Evolutionary conservation across 225 moss, liverwort and hornwort species (phyloP), one percentile per base, ranked within the genome.

Genomic region (Physcomitrellopsis africana): DNA sequence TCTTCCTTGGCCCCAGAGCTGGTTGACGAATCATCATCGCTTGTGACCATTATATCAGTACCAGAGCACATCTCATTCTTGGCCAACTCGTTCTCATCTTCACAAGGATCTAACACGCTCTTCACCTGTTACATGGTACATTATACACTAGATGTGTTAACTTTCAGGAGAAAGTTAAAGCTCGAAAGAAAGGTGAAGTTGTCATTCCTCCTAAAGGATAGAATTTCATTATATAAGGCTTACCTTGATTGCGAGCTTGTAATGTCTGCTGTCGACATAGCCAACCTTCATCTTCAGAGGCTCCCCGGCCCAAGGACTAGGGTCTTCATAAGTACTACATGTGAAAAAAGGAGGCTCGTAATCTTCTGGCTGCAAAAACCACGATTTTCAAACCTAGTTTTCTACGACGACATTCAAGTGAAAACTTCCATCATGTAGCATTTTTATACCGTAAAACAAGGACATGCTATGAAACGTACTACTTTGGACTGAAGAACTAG

Each of bases 341-440:
- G 62, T 47, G 74, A 92, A 92, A 57, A 82, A 78, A 41, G 89
- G 87, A 69, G 87, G 89, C 32, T 92, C 85, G 49, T 92, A 89
- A 52, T 83, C 68, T 57, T 60, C 69, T 58, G 85, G 92, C 87
- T 89, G 83, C 37, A 66, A 32, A 80, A 60, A 0, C 32, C 14
- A 60, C 53, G 8, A 49, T 19, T 60, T 72, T 19, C 43, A 52
- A 53, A 52, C 17, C 47, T 26, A 22, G 14, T 48, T 61, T 41
- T 52, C 10, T 51, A 24, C 16, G 7, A 69, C 24, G 20, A 55
- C 11, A 5, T 53, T 7, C 16, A 66, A 62, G 54, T 67, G 62
- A 61, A 37, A 26, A 14, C 17, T 72, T 55, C 37, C 53, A 60
- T 65, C 22, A 29, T 60, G 23, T 32, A 53, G 9, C 22, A 76